These are phyloP conservation scores for Bimuria novae-zelandiae DNA, from an alignment of 2,329 filamentous ascomycete species.

Conservation along the genomic window DNA sequence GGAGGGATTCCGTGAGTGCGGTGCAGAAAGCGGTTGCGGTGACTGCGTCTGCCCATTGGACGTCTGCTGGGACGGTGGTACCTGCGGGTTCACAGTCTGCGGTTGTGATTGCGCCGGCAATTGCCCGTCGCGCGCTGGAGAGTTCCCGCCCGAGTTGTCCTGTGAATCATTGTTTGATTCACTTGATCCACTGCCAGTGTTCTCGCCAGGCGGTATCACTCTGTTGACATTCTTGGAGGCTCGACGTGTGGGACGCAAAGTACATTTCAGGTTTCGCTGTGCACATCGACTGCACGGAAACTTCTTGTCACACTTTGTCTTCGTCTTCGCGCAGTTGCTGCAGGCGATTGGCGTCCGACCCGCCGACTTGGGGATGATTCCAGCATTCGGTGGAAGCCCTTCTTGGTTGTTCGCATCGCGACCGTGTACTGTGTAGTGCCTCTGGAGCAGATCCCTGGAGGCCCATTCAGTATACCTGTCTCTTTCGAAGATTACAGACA, in stretches of 20 bases:
- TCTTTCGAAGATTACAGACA: background rate
- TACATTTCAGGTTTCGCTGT: slow-evolving; percentile 54
- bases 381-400: slow-evolving; percentile 52
- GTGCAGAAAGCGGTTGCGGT: slow-evolving; percentile 36
- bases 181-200: slow-evolving; percentile 37
- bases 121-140: slow-evolving; percentile 36
- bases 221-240: slow-evolving; percentile 50
- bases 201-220: slow-evolving; percentile 28
- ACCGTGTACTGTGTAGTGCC: slow-evolving; percentile 58
- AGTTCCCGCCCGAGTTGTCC: slow-evolving; percentile 39
- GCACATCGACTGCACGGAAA: slow-evolving; percentile 59
- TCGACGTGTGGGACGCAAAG: slow-evolving; percentile 53
- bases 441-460: slow-evolving; percentile 55
- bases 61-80: slow-evolving; percentile 24
- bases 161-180: slow-evolving; percentile 39
- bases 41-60: slow-evolving; percentile 27
- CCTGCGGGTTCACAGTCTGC: background rate
- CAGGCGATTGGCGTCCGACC: slow-evolving; percentile 58
- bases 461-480: slow-evolving; percentile 17
- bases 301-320: slow-evolving; percentile 61
- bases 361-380: slow-evolving; percentile 58
- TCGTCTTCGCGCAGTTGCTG: slow-evolving; percentile 59
- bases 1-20: slow-evolving; percentile 40
- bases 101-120: background rate
- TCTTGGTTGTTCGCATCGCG: slow-evolving; percentile 56